phyloP scores from a whole-genome alignment of 257 asterid species.

The Haberlea rhodopensis region DNA sequence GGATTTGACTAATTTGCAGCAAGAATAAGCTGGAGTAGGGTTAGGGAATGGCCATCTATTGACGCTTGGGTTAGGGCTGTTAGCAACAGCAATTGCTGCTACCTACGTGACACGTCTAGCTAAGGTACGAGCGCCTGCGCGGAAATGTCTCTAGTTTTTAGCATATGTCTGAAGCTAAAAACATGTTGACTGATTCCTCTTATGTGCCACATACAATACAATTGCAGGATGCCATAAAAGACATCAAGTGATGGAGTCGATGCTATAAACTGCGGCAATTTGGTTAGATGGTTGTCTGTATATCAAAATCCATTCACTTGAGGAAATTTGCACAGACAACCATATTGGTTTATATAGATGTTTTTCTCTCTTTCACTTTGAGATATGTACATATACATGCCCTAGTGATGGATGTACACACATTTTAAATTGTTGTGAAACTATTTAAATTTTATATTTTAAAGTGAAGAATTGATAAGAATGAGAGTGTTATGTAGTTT shows the following conservation, averaged over 20 bases:
- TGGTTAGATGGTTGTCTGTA: too few species aligned
- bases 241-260: constrained; percentile 54
- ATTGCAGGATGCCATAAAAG: constrained; percentile 53
- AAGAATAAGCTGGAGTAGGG: constrained; percentile 74
- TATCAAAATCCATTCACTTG: too few species aligned
- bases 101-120: constrained; percentile 80
- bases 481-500: too few species aligned
- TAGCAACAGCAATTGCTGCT: constrained; percentile 83
- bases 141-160: not conserved
- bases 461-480: too few species aligned
- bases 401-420: too few species aligned
- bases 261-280: too few species aligned
- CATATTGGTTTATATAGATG: too few species aligned
- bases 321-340: too few species aligned
- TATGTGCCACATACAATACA: constrained; percentile 1
- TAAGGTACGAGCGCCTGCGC: constrained; percentile 48
- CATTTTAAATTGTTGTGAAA: too few species aligned
- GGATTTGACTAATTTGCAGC: constrained; percentile 38
- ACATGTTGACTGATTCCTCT: constrained; percentile 11
- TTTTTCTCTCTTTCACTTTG: too few species aligned
- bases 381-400: too few species aligned
- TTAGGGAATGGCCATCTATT: constrained; percentile 67
- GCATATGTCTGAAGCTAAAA: not conserved
- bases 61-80: constrained; percentile 79
- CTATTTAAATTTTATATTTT: too few species aligned